Conservation (phyloP, 371 early-diverging fungal genomes). For the Chytridium lagenaria region DNA sequence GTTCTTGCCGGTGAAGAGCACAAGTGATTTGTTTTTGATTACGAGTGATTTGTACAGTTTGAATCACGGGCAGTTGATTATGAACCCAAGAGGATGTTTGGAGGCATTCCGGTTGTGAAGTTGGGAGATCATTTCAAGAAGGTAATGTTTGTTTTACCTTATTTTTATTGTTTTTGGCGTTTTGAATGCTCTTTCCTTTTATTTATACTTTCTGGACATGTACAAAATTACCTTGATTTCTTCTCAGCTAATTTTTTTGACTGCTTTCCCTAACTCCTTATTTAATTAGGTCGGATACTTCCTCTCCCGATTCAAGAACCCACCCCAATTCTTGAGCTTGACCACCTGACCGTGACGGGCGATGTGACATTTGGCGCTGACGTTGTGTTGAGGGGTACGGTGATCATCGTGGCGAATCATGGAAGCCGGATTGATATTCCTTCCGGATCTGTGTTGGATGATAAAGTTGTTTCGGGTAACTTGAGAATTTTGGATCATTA, state of each 20-base stretch:
- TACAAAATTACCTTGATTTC: too few species aligned
- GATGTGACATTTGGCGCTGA: slow-evolving; percentile 97
- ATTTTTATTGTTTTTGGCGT: slow-evolving; percentile 3
- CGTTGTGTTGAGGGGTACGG: slow-evolving; percentile 92
- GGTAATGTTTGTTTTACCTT: slow-evolving; percentile 38
- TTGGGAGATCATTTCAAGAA: slow-evolving; percentile 99
- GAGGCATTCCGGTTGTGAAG: slow-evolving; percentile 93
- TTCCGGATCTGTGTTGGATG: slow-evolving; percentile 93
- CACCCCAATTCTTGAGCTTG: slow-evolving; percentile 98
- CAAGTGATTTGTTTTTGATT: slow-evolving; percentile 97
- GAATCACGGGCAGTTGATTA: slow-evolving; percentile 89
- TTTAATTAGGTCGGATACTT: slow-evolving; percentile 66
- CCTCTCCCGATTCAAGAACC: slow-evolving; percentile 82
- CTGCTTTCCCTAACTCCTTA: neutral
- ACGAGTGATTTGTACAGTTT: slow-evolving; percentile 95
- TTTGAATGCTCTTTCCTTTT: too few species aligned
- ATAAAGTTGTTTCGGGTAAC: slow-evolving; percentile 98
- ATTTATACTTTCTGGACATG: too few species aligned
- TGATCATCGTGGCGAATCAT: slow-evolving; percentile 98
- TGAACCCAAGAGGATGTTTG: slow-evolving; percentile 95
- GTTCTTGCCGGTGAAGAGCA: slow-evolving; percentile 99
- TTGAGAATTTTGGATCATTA: slow-evolving; percentile 76
- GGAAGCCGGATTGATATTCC: slow-evolving; percentile 97
- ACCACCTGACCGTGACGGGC: slow-evolving; percentile 98
- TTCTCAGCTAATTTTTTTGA: too few species aligned